A percentile compares a stretch with the other conserved stretches of the same genome.
phyloP scores from a whole-genome alignment of 805 yeast genomes.

The Zygosaccharomyces bisporus region DNA sequence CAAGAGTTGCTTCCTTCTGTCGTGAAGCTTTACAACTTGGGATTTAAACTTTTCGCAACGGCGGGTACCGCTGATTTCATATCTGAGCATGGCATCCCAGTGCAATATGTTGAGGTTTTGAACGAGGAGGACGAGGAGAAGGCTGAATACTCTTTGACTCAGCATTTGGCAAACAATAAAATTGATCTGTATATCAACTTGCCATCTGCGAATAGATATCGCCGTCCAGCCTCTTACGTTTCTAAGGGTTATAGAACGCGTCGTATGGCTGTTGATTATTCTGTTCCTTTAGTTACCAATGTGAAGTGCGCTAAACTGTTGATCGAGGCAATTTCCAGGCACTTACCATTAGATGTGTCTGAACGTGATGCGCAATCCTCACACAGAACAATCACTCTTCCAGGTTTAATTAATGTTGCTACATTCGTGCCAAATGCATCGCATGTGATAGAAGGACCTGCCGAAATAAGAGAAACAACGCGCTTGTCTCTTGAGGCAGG shows the following conservation, averaged over 20 bases:
- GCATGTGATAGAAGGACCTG: conserved; percentile 40
- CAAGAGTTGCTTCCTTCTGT: conserved; percentile 88
- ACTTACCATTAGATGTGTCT: conserved; percentile 59
- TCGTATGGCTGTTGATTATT: conserved; percentile 99
- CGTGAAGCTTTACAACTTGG: conserved; percentile 71
- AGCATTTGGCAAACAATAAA: conserved; percentile 93
- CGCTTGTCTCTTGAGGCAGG: conserved; percentile 77
- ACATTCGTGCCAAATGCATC: conserved; percentile 71
- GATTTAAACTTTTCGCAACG: conserved; percentile 91
- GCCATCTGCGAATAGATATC: conserved; percentile 95
- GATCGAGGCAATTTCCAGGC: conserved; percentile 87
- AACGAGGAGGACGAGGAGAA: conserved; percentile 72
- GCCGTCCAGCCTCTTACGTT: conserved; percentile 98
- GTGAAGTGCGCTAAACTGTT: conserved; percentile 95
- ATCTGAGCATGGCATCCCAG: conserved; percentile 91
- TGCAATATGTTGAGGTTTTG: conserved; percentile 88
- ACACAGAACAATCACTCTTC: conserved; percentile 73
- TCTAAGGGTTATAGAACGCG: conserved; percentile 97
- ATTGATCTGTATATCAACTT: conserved; percentile 94
- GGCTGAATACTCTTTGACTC: conserved; percentile 91
- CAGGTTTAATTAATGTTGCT: conserved; percentile 82
- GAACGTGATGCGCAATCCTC: conserved; percentile 88
- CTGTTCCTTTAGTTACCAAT: conserved; percentile 95
- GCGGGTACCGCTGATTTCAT: conserved; percentile 99
- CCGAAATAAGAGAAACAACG: conserved; percentile 63